Percentiles rank a stretch among this genome's conserved stretches.
Evolutionary conservation across 78 protist species (phyloP).

Genomic region (Polysphondylium violaceum): DNA sequence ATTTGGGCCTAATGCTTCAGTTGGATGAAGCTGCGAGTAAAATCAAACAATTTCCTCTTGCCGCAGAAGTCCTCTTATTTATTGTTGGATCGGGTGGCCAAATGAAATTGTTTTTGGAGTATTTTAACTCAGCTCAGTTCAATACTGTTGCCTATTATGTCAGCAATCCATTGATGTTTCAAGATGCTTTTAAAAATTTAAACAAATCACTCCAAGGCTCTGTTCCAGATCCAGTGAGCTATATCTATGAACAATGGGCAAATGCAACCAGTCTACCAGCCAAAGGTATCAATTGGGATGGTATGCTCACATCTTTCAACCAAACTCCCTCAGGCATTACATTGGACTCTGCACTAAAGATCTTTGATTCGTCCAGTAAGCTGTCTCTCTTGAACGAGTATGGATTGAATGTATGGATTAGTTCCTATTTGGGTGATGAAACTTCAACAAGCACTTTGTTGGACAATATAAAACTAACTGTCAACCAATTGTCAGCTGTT

Average conservation of each 20-base stretch:
- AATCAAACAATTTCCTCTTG: background rate
- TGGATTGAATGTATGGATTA: constrained; percentile 6
- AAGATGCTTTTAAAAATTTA: background rate
- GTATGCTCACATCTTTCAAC: constrained; percentile 15
- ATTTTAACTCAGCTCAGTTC: background rate
- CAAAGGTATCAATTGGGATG: constrained; percentile 18
- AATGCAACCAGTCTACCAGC: background rate
- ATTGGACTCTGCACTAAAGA: background rate
- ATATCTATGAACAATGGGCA: constrained; percentile 35
- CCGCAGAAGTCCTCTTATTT: background rate
- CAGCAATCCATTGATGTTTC: background rate
- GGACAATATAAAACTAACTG: background rate
- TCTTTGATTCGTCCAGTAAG: constrained; percentile 13
- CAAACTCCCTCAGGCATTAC: constrained; percentile 1
- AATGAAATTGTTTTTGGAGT: constrained; percentile 25
- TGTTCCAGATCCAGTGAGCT: background rate
- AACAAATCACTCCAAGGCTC: background rate
- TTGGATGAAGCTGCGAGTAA: background rate
- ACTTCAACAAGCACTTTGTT: background rate
- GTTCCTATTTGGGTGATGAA: constrained; percentile 8
- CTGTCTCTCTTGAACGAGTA: background rate
- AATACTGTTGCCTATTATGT: background rate
- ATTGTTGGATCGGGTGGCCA: constrained; percentile 14
- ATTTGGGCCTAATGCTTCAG: constrained; percentile 15
- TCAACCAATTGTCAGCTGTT: background rate